Conservation (phyloP, 1,284 basidiomycete genomes). For the Trichosporon faecale region DNA sequence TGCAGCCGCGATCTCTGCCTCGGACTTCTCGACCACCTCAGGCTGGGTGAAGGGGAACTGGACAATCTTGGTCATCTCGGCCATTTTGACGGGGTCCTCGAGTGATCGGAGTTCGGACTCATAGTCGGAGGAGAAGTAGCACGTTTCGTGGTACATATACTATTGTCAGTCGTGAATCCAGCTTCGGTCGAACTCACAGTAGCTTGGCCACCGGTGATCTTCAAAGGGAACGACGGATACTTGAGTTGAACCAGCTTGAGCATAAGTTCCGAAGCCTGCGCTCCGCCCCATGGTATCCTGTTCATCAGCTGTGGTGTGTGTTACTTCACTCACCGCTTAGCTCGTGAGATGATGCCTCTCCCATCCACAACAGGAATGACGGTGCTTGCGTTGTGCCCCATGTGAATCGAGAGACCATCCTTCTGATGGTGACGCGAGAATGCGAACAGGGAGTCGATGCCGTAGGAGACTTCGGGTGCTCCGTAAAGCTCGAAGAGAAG, state of each 20-base stretch:
- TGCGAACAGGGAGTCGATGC: slow-evolving; percentile 88
- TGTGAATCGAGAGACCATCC: slow-evolving; percentile 70
- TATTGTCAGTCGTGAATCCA: slow-evolving; percentile 46
- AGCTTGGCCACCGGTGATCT: slow-evolving; percentile 57
- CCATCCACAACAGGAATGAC: slow-evolving; percentile 80
- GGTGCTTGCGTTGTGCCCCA: slow-evolving; percentile 62
- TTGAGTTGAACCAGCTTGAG: slow-evolving; percentile 92
- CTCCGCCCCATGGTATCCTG: slow-evolving; percentile 90
- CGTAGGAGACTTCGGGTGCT: slow-evolving; percentile 81
- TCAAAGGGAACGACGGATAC: slow-evolving; percentile 77
- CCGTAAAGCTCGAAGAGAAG: slow-evolving; percentile 93
- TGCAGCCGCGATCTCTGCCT: slow-evolving; percentile 77
- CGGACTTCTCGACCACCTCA: slow-evolving; percentile 76
- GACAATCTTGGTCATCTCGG: slow-evolving; percentile 67
- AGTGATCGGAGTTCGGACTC: slow-evolving; percentile 63
- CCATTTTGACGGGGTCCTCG: slow-evolving; percentile 63
- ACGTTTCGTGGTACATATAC: slow-evolving; percentile 87
- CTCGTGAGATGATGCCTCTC: slow-evolving; percentile 71
- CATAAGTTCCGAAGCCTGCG: slow-evolving; percentile 84
- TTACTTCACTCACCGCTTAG: slow-evolving; percentile 65
- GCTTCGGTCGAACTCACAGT: slow-evolving; percentile 52
- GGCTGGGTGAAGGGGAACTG: slow-evolving; percentile 79
- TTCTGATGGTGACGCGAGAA: slow-evolving; percentile 59
- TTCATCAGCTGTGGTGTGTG: neutral
- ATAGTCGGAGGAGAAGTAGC: slow-evolving; percentile 81